Evolutionary conservation across 257 asterid species (phyloP).

Genomic region (Solanum neorickii): DNA sequence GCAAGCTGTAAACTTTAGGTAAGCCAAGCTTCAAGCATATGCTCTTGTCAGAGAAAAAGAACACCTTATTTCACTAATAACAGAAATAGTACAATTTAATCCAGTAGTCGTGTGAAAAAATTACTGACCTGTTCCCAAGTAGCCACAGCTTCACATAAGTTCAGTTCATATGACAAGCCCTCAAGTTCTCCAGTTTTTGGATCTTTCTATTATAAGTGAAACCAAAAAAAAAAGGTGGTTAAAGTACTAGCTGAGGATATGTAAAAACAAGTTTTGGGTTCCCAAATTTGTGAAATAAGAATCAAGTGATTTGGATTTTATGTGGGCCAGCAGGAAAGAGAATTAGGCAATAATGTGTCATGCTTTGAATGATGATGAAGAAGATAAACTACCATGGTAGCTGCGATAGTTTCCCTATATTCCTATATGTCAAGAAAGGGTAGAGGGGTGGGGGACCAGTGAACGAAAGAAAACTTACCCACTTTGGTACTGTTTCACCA

Average conservation of each 20-base stretch:
- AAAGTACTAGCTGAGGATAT: neutral
- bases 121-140: conserved; percentile 96
- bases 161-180: conserved; percentile 54
- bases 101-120: neutral
- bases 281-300: neutral
- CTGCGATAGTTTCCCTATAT: neutral
- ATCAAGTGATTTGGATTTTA: neutral
- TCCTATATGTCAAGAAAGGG: neutral
- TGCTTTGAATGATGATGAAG: neutral
- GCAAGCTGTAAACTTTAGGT: neutral
- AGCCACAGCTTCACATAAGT: conserved; percentile 96
- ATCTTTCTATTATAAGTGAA: conserved; percentile 56
- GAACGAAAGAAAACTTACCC: conserved; percentile 46
- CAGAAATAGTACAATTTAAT: neutral
- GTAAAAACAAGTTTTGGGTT: neutral
- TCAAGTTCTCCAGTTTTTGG: conserved; percentile 93
- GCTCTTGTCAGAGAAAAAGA: neutral
- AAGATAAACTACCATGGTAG: neutral
- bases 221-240: neutral
- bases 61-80: neutral
- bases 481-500: conserved; percentile 63
- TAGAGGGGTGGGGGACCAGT: neutral
- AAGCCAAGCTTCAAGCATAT: neutral
- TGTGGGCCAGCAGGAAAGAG: neutral
- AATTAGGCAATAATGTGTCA: neutral